Evolutionary conservation across 1,139 yeast genomes (phyloP).

Genomic region (Magnusiomyces fungicola): DNA sequence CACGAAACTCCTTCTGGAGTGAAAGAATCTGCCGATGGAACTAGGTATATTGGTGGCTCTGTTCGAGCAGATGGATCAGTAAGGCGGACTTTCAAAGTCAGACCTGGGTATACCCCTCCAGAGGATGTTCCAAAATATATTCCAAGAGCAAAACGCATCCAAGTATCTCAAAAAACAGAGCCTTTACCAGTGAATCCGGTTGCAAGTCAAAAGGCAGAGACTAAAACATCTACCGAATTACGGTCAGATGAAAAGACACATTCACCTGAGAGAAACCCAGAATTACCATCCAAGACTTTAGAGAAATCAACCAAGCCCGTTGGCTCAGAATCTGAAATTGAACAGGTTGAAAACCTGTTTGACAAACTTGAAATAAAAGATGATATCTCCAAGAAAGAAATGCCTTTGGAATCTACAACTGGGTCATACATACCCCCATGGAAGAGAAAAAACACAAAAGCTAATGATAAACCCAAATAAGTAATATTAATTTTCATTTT

Average conservation of each 20-base stretch:
- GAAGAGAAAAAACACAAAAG: background rate
- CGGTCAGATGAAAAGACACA: too few relatives aligned
- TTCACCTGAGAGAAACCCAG: too few relatives aligned
- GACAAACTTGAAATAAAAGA: background rate
- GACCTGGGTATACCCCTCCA: constrained; percentile 36
- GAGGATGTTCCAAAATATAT: constrained; percentile 35
- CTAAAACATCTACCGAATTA: too few relatives aligned
- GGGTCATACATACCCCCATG: constrained; percentile 3
- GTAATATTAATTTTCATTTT: background rate
- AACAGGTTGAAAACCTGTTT: background rate
- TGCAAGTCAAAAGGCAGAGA: too few relatives aligned
- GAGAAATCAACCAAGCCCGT: too few relatives aligned
- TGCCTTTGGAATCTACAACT: background rate
- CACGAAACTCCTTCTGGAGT: constrained; percentile 15
- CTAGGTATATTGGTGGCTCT: constrained; percentile 27
- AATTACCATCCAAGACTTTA: too few relatives aligned
- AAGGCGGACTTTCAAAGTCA: constrained; percentile 31
- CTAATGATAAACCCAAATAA: too few relatives aligned
- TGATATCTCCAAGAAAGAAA: too few relatives aligned
- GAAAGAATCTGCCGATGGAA: constrained; percentile 20
- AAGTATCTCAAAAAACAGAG: background rate
- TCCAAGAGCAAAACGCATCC: constrained; percentile 20
- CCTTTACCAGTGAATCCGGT: too few relatives aligned
- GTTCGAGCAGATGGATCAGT: constrained; percentile 37
- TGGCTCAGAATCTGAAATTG: too few relatives aligned